Evolutionary conservation across 108 stramenopile species (phyloP).

Genomic region (Bacterosira constricta): DNA sequence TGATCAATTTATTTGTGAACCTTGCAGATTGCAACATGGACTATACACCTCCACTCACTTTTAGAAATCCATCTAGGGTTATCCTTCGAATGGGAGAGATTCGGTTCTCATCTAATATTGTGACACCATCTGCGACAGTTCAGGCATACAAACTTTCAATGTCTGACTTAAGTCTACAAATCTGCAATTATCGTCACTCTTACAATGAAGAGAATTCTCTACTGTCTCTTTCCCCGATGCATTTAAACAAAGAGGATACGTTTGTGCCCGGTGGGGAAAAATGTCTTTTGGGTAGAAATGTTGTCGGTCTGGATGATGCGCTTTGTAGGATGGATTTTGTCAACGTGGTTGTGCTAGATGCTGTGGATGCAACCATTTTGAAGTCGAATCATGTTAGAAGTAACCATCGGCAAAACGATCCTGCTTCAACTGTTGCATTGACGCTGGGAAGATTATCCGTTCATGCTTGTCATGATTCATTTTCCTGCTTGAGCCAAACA

Average conservation of each 20-base stretch:
- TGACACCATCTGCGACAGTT: constrained; percentile 47
- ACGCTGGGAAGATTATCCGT: constrained; percentile 60
- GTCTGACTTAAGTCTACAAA: constrained; percentile 57
- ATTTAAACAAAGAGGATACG: constrained; percentile 29
- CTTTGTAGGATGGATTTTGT: constrained; percentile 64
- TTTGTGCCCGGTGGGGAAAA: background rate
- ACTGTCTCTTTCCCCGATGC: constrained; percentile 45
- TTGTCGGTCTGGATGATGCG: constrained; percentile 45
- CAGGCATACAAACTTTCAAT: constrained; percentile 68
- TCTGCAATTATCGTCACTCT: constrained; percentile 55
- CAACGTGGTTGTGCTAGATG: constrained; percentile 64
- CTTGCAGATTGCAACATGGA: constrained; percentile 78
- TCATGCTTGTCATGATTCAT: constrained; percentile 80
- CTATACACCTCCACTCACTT: constrained; percentile 58
- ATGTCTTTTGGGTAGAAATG: constrained; percentile 3
- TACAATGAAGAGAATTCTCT: constrained; percentile 64
- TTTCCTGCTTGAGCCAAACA: constrained; percentile 64
- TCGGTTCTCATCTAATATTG: constrained; percentile 72
- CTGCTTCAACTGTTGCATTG: constrained; percentile 42
- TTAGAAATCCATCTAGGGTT: constrained; percentile 50
- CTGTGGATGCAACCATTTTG: constrained; percentile 55
- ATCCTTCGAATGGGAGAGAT: constrained; percentile 75
- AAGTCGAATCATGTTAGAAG: constrained; percentile 1
- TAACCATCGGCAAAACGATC: constrained; percentile 31
- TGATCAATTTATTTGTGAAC: constrained; percentile 59